phyloP scores from a whole-genome alignment of 139 green algal species.

The Picochlorum sp. region DNA sequence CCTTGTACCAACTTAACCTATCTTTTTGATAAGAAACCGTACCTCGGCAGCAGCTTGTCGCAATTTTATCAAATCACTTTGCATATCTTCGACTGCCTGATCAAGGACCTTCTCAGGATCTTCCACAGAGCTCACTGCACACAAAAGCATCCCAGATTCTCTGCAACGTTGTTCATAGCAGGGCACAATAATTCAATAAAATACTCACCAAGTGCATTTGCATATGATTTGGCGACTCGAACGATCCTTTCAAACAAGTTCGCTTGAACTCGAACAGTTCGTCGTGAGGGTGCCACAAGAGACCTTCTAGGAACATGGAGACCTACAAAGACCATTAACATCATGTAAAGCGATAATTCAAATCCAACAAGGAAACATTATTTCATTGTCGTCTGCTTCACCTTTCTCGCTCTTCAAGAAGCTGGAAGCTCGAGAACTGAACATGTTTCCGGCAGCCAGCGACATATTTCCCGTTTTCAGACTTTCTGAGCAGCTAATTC shows the following conservation, averaged over 20 bases:
- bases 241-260: slow-evolving; percentile 82
- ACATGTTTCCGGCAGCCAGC: no score
- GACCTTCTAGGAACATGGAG: not conserved
- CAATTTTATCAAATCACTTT: slow-evolving; percentile 95
- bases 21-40: no score
- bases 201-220: slow-evolving; percentile 77
- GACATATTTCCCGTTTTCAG: no score
- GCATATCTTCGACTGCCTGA: slow-evolving; percentile 94
- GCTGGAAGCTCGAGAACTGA: no score
- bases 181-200: not conserved
- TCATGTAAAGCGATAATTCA: no score
- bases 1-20: no score
- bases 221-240: slow-evolving; percentile 81
- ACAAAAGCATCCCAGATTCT: not conserved
- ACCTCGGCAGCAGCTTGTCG: slow-evolving; percentile 90
- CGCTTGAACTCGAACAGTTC: slow-evolving; percentile 40
- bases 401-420: no score
- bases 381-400: no score
- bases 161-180: not conserved
- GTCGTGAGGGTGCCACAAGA: not conserved
- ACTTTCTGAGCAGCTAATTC: no score
- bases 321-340: no score
- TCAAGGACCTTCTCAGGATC: slow-evolving; percentile 99
- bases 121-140: slow-evolving; percentile 65
- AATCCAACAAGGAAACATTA: no score